Base-by-base conservation (phyloP, 768 basidiomycete genomes). In the Suillus luteus region DNA sequence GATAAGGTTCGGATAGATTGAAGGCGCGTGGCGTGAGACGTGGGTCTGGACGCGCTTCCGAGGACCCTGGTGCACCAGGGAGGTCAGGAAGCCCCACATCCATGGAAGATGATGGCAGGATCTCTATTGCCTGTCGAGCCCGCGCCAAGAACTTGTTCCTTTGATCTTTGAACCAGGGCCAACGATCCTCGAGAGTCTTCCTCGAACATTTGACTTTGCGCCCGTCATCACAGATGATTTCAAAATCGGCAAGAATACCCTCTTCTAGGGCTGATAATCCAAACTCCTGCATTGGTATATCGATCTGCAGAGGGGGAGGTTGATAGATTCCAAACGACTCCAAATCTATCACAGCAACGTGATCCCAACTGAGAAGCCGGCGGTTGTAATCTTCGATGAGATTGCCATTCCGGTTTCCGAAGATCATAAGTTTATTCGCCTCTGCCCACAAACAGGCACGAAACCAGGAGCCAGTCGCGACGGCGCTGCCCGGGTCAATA, bases 241-340 rank as follows among this genome's bases (percentile, higher is more conserved):
- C 93, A 68, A 98, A 99, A 76, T 99, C 96, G 1, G 92, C 84
- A n/a, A 91, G 78, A 22, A 89, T 79, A 37, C 81, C 82, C 73
- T 95, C 92, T 71, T 95, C 93, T 19, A 98, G 81, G 55, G 90
- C 88, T 15, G 87, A 85, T 31, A 99, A 82, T 15, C 94, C 95
- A 60, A 96, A 81, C 72, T 92, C 88, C 73, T 96, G 93, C 82
- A 92, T 89, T 1, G 83, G 82, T 35, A 89, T 78, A 65, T 89
- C 86, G 51, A 89, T 80, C 65, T 80, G 86, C 48, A 85, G 81
- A 3, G 82, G 74, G 0, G 95, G 95, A 0, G 95, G 91, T 68
- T 93, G 91, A 72, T 99, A 99, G 66, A 99, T 95, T 1, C 96
- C 96, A 70, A 95, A 96, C 0, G 96, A 91, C 76, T 98, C 96